These are phyloP conservation scores for Aspergillus piperis DNA, from an alignment of 2,329 filamentous ascomycete genomes.

Conservation along the genomic window DNA sequence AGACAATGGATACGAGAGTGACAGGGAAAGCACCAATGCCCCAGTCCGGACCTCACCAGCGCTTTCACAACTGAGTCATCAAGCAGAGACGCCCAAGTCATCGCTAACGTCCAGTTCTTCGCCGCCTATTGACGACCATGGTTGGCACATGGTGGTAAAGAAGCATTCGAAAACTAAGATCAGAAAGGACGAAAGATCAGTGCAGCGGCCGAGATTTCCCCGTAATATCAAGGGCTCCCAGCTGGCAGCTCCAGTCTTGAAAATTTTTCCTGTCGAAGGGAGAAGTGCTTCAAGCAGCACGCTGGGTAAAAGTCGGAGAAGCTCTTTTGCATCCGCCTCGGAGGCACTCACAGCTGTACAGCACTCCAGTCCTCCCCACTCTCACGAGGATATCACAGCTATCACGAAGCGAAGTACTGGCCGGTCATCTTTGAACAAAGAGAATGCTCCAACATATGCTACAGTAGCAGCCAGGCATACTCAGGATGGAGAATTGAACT, in stretches of 20 bases:
- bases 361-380: conserved; percentile 34
- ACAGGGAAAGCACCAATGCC: conserved; percentile 31
- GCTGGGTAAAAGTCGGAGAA: conserved; percentile 20
- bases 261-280: conserved; percentile 30
- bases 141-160: conserved; percentile 36
- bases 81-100: conserved; percentile 30
- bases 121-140: conserved; percentile 25
- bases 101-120: conserved; percentile 27
- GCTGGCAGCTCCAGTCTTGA: conserved; percentile 27
- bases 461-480: conserved; percentile 31
- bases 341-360: conserved; percentile 43
- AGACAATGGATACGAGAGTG: conserved; percentile 38
- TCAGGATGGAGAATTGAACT: conserved; percentile 15
- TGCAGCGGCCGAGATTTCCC: conserved; percentile 20
- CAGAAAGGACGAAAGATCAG: conserved; percentile 17
- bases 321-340: conserved; percentile 38
- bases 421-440: conserved; percentile 19
- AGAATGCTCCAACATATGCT: conserved; percentile 39
- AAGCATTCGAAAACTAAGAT: conserved; percentile 19
- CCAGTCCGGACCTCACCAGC: conserved; percentile 29
- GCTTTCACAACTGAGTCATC: conserved; percentile 34
- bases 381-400: conserved; percentile 18
- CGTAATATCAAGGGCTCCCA: conserved; percentile 23
- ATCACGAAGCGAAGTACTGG: conserved; percentile 7
- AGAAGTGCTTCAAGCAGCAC: conserved; percentile 33